Percentiles rank a stretch among this genome's conserved stretches.
These are phyloP conservation scores for Lasiodiplodia hormozganensis DNA, from an alignment of 2,329 filamentous ascomycete genomes.

Conservation along the genomic window DNA sequence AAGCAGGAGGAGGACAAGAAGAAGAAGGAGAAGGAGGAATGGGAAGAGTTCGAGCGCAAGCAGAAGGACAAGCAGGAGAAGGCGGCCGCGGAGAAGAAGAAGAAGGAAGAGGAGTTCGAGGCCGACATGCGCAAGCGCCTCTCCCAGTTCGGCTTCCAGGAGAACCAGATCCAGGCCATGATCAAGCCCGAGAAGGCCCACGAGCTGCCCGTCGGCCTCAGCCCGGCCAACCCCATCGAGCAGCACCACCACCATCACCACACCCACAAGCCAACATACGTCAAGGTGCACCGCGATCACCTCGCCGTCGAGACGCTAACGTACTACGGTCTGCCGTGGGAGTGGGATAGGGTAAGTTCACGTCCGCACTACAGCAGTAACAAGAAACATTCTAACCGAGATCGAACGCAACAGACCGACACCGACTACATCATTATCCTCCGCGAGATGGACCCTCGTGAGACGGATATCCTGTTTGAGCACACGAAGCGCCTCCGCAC, in stretches of 20 bases:
- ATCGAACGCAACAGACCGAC: constrained; percentile 43
- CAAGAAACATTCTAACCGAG: not conserved
- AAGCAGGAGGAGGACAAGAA: constrained; percentile 50
- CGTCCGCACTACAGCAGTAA: too few species aligned
- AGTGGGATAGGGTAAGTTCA: constrained; percentile 54
- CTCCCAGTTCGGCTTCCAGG: constrained; percentile 53
- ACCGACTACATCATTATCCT: constrained; percentile 58
- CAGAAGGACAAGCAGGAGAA: constrained; percentile 51
- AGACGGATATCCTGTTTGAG: constrained; percentile 59
- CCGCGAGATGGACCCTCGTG: constrained; percentile 55
- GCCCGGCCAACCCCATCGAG: constrained; percentile 33
- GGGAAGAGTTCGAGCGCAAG: constrained; percentile 49
- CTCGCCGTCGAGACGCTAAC: constrained; percentile 54
- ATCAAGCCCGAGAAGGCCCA: constrained; percentile 55
- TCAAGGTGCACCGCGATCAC: constrained; percentile 56
- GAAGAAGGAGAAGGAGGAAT: constrained; percentile 51
- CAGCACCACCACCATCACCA: constrained; percentile 16
- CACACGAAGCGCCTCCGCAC: constrained; percentile 55
- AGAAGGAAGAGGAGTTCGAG: constrained; percentile 52
- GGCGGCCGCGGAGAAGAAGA: constrained; percentile 49
- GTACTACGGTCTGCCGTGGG: constrained; percentile 57
- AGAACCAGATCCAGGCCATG: constrained; percentile 57
- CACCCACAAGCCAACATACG: constrained; percentile 50
- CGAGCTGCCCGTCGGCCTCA: constrained; percentile 42
- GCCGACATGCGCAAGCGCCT: constrained; percentile 54